Evolutionary conservation across 202 grass and related monocot species (phyloP).

Genomic region (Bolboschoenoplectus hybrid): DNA sequence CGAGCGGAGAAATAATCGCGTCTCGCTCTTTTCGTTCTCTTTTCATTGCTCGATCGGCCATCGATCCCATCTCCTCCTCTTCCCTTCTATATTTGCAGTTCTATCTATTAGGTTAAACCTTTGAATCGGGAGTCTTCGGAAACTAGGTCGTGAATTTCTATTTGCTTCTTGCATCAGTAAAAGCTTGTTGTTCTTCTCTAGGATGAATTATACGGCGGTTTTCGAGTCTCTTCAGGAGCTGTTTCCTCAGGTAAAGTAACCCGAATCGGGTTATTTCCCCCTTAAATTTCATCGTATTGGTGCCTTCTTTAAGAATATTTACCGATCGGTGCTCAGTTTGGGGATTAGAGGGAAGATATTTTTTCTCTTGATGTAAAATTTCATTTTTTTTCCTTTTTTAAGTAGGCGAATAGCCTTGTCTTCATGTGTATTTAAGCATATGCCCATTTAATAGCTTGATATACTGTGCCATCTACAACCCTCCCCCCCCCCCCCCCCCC

Average conservation of each 20-base stretch:
- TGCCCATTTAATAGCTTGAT: not conserved
- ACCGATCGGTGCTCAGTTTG: not conserved
- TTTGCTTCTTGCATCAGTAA: not conserved
- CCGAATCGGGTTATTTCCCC: not conserved
- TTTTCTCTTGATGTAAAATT: not conserved
- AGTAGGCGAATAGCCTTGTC: too few relatives aligned
- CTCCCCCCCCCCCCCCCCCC: too few relatives aligned
- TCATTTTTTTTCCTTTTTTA: not conserved
- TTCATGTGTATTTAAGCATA: not conserved
- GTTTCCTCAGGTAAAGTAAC: constrained; percentile 57
- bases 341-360: not conserved
- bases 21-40: not conserved
- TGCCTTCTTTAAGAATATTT: not conserved
- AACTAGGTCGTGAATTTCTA: constrained; percentile 3
- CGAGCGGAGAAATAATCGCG: constrained; percentile 1
- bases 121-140: not conserved
- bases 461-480: not conserved
- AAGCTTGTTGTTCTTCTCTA: not conserved
- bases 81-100: constrained; percentile 1
- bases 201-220: constrained; percentile 48
- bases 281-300: not conserved
- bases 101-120: not conserved
- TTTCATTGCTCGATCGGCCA: not conserved
- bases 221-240: constrained; percentile 66
- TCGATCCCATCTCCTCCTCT: not conserved